Base-by-base conservation (phyloP, 495 filamentous ascomycete species). In the Paragyromitra xinjiangensis region DNA sequence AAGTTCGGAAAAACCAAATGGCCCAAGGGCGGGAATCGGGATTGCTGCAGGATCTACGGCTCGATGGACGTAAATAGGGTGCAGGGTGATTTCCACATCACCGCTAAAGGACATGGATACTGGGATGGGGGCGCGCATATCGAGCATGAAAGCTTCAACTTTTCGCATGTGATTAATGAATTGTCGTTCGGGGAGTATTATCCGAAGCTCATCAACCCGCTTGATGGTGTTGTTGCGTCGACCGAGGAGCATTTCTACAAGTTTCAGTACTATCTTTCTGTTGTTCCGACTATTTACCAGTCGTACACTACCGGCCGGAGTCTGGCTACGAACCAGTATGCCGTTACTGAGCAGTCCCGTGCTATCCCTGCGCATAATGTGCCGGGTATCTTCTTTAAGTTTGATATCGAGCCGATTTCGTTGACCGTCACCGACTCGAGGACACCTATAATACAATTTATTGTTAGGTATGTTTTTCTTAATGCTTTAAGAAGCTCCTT, bases 41-140 rank as follows among this genome's bases (percentile, higher is more conserved):
- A 85, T 85, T 93, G 85, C 85, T 99, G 95, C 85, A 87, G 95
- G 48, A 91, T 99, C 63, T 99, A 89, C 81, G 95, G 95, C 1
- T 95, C 90, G 73, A 84, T 99, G 78, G 92, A 95, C 82, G 88
- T 94, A 53, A 98, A 98, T 81, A 97, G 95, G 84, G 95, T 99
- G 62, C 94, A 97, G 84, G 95, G 96, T 0, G 95, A 99, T 84
- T 98, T 99, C 82, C 95, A 99, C 82, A 96, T 99, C 80, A 99
- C 95, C 12, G 96, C 96, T 2, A 84, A 94, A 65, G 95, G 95
- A 0, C 96, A 99, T 85, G 95, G 95, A 9, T 99, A 99, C 84
- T 86, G 86, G 79, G 93, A 95, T 82, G 85, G 89, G 73, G 90
- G 88, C 51, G 85, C 89, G 69, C 96, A 99, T 88, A 84, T 99